phyloP scores from a whole-genome alignment of 306 rosid genomes.

The Malus domestica region ASM211411v1 NC_041803.1:52571001-52571500 shows the following conservation, averaged over 20 bases:
- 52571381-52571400: neutral
- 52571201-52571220: neutral
- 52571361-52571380: neutral
- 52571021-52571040: neutral
- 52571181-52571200: neutral
- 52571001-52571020: neutral
- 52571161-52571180: neutral
- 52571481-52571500: neutral
- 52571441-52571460: neutral
- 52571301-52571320: neutral
- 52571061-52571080: neutral
- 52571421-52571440: neutral
- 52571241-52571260: neutral
- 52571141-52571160: slow-evolving; percentile 2
- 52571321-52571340: neutral
- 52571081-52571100: neutral
- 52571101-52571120: neutral
- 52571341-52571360: neutral
- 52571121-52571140: neutral
- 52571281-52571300: neutral
- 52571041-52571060: neutral
- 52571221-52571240: neutral
- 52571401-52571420: neutral
- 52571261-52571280: neutral
- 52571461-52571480: neutral